Conservation (phyloP, 768 basidiomycete genomes). For the Paxillus involutus region DNA sequence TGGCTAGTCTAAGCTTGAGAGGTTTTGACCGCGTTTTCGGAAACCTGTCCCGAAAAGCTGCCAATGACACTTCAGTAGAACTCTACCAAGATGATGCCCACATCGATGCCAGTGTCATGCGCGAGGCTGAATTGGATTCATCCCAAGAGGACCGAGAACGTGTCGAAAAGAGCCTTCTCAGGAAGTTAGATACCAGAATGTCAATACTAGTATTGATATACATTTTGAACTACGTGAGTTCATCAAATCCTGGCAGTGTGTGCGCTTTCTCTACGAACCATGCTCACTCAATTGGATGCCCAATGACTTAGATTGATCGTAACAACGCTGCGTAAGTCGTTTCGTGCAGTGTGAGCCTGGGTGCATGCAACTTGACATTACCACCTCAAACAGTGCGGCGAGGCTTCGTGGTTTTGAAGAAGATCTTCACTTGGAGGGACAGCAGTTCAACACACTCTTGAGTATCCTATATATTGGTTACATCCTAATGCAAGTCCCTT, state of each 20-base stretch:
- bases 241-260: not conserved
- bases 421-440: conserved; percentile 60
- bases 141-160: conserved; percentile 26
- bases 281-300: not conserved
- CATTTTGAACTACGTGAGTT: conserved; percentile 33
- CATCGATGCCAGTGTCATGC: not conserved
- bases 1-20: not conserved
- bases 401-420: conserved; percentile 69
- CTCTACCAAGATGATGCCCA: not conserved
- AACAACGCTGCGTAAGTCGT: conserved; percentile 62
- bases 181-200: conserved; percentile 35
- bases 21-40: not conserved
- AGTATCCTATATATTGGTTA: conserved; percentile 73
- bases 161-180: conserved; percentile 43
- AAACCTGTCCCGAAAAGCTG: conserved; percentile 6
- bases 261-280: not conserved
- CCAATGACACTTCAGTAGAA: not conserved
- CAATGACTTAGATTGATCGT: conserved; percentile 53
- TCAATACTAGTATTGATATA: conserved; percentile 36
- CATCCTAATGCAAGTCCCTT: conserved; percentile 78
- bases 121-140: not conserved
- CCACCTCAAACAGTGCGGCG: conserved; percentile 51
- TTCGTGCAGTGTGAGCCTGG: not conserved
- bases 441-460: conserved; percentile 65
- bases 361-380: not conserved